Conservation (phyloP, 495 filamentous ascomycete genomes). For the Annulohypoxylon bovei region DNA sequence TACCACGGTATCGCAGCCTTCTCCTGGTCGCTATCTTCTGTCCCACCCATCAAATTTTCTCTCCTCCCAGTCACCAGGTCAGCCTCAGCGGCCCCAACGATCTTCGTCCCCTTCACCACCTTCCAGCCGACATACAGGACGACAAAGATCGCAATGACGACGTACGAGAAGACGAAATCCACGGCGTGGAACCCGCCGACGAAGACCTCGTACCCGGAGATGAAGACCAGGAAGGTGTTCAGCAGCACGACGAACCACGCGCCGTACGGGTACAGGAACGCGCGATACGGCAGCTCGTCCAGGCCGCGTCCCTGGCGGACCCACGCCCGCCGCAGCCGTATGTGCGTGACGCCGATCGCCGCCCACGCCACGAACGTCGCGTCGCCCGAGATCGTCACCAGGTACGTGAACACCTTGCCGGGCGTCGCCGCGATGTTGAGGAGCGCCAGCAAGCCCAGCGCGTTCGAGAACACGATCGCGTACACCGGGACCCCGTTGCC, state of each 20-base stretch:
- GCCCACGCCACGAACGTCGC: constrained; percentile 72
- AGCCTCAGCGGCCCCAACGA: constrained; percentile 58
- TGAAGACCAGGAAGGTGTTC: constrained; percentile 63
- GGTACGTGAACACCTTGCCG: constrained; percentile 63
- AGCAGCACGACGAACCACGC: constrained; percentile 66
- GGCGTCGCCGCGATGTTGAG: constrained; percentile 67
- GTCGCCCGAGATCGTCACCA: constrained; percentile 64
- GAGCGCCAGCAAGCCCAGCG: constrained; percentile 66
- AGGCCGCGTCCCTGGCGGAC: constrained; percentile 62
- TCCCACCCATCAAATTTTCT: constrained; percentile 6
- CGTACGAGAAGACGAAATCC: constrained; percentile 55
- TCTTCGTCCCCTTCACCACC: constrained; percentile 54
- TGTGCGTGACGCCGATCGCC: constrained; percentile 65
- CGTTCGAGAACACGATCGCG: constrained; percentile 60
- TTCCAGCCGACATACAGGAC: constrained; percentile 66
- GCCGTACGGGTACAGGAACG: constrained; percentile 68
- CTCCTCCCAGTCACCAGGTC: constrained; percentile 69
- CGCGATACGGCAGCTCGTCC: constrained; percentile 67
- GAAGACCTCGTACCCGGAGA: constrained; percentile 54
- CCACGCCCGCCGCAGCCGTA: constrained; percentile 69
- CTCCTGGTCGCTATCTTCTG: constrained; percentile 1
- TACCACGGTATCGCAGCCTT: constrained; percentile 32
- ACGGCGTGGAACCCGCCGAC: constrained; percentile 63
- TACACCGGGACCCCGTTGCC: constrained; percentile 63
- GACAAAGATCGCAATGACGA: constrained; percentile 66